Base-by-base conservation (phyloP, 2,329 filamentous ascomycete genomes). In the Fusarium tuaranense region DNA sequence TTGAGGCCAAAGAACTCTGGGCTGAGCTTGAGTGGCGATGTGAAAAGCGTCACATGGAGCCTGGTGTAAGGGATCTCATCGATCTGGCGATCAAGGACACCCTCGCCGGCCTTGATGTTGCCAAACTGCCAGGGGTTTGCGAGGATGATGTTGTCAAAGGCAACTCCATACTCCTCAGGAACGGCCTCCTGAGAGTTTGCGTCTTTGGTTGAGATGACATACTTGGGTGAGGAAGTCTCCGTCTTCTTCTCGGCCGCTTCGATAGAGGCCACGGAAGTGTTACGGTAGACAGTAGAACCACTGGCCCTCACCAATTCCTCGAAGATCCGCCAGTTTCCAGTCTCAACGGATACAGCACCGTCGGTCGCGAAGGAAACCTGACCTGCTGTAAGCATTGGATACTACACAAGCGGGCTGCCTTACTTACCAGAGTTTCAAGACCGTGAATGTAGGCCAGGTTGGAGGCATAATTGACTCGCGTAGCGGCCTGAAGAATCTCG, bases 251-350 rank as follows among this genome's bases (percentile, higher is more conserved):
- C 84, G 20, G 85, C 82, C 63, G 89, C 86, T 1, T 84, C 81
- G 60, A 97, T 90, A 5, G 85, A 85, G 0, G 87, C 86, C 1
- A 98, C 92, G 0, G 89, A 87, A 0, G 92, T 93, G 77, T 95
- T 93, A 27, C 94, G 85, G 44, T 86, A 84, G 7, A 95, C 74
- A 0, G 86, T 82, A 0, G 93, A 91, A 4, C 87, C 84, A 2
- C 94, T 92, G 1, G 86, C 84, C 41, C 89, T 86, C 1, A 96
- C 85, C 93, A 98, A 97, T 53, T 88, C 85, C n/a, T 92, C 88
- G 80, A 99, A 99, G 65, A 99, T 98, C 78, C 91, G 92, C 95
- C 95, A 98, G 82, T 98, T 99, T 2, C 97, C 97, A 8, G 95
- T 95, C 16, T 89, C 83, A 1, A 98, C 89, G 20, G 93, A 87